phyloP scores from a whole-genome alignment of 805 yeast genomes.

The Candida loeiensis region DNA sequence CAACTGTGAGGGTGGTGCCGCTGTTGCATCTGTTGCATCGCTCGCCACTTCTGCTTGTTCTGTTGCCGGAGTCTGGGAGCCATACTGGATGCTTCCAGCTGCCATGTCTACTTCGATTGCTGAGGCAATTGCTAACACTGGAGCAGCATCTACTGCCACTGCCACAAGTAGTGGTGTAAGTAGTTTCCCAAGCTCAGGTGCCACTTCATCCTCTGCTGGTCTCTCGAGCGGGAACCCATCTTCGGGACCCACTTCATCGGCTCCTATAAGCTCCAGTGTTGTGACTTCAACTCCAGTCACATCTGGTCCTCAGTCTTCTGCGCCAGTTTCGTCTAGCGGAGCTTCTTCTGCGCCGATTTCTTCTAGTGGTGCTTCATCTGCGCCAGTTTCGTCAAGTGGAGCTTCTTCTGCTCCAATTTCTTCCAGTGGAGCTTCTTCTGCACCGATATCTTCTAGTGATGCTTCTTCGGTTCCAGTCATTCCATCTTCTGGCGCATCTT shows the following conservation, averaged over 20 bases:
- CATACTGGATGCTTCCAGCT: constrained; percentile 30
- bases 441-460: constrained; percentile 2
- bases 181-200: constrained; percentile 5
- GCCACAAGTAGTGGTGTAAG: constrained; percentile 13
- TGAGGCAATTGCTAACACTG: constrained; percentile 22
- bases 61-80: constrained; percentile 31
- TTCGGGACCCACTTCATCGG: constrained; percentile 6
- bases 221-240: constrained; percentile 4
- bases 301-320: constrained; percentile 19
- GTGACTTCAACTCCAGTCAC: constrained; percentile 24
- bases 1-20: constrained; percentile 27
- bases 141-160: constrained; percentile 19
- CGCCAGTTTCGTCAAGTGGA: background rate
- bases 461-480: background rate
- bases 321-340: background rate
- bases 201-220: constrained; percentile 5
- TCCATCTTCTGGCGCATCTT: constrained; percentile 6
- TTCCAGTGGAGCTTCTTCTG: constrained; percentile 7
- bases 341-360: background rate
- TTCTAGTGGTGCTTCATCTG: background rate
- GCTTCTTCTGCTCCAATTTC: constrained; percentile 1
- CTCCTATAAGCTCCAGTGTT: constrained; percentile 22
- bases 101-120: constrained; percentile 22
- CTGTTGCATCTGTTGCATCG: constrained; percentile 21
- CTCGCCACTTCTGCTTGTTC: constrained; percentile 32